Percentiles rank a stretch among this genome's conserved stretches.
Evolutionary conservation across 208 protist species (phyloP).

Genomic region (Herpetomonas tarakana): DNA sequence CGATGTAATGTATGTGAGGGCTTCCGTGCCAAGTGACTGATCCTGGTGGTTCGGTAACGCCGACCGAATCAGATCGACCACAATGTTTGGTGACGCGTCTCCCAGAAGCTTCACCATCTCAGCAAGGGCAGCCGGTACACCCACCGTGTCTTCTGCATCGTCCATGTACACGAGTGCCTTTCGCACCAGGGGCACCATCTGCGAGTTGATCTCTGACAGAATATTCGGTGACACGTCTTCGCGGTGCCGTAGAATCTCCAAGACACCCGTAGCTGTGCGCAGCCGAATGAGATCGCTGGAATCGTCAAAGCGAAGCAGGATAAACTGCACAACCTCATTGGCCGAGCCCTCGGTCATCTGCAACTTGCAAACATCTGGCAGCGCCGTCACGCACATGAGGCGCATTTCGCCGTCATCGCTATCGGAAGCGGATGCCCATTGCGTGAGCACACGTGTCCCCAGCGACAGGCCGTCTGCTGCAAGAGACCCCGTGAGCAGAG

Average conservation of each 20-base stretch:
- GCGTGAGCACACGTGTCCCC: constrained; percentile 37
- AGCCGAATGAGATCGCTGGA: constrained; percentile 63
- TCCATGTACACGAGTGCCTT: constrained; percentile 85
- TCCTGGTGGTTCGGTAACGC: constrained; percentile 51
- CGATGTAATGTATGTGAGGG: constrained; percentile 38
- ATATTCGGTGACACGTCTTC: constrained; percentile 24
- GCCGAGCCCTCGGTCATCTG: constrained; percentile 54
- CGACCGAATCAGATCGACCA: constrained; percentile 45
- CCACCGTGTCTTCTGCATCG: constrained; percentile 68
- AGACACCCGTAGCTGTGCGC: constrained; percentile 38
- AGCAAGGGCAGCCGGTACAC: constrained; percentile 39
- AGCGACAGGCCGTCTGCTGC: constrained; percentile 32
- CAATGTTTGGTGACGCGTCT: constrained; percentile 49
- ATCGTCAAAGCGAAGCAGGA: constrained; percentile 82
- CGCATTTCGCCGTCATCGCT: constrained; percentile 86
- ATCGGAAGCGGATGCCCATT: constrained; percentile 76
- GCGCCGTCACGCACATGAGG: constrained; percentile 65
- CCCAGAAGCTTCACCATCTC: constrained; percentile 48
- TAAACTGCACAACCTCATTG: constrained; percentile 68
- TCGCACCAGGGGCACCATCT: constrained; percentile 64
- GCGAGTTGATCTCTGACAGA: constrained; percentile 52
- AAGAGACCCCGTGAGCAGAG: constrained; percentile 19
- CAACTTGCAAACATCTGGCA: constrained; percentile 42
- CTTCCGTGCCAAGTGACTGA: constrained; percentile 36
- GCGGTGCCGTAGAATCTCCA: constrained; percentile 18